Base-by-base conservation (phyloP, 139 green algal species). In the Asterochloris sp. region DNA sequence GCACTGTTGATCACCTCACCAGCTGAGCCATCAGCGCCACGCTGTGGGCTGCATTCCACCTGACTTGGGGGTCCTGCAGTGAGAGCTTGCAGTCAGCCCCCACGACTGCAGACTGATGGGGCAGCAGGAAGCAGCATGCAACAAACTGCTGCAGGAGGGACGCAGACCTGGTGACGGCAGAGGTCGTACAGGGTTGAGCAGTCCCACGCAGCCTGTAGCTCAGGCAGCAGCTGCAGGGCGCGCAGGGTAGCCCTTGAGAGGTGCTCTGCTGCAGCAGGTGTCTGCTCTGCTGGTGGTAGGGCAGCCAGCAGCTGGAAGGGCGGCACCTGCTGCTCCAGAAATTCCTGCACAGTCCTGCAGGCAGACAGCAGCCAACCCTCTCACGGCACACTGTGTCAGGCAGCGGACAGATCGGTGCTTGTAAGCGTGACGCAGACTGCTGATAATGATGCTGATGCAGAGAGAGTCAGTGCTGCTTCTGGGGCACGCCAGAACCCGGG, bases 111-210 rank as follows among this genome's bases (percentile, higher is more conserved):
- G 60, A 62, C 19, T 16, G 62, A 62, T 27, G 13, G 47, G 12
- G 14, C 27, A 26, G 27, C 38, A 76, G 4, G 73, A 66, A 11
- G 11, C 14, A 54, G 15, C 21, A 61, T 10, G 21, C 69, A 13
- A 17, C 11, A 19, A n/a, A 47, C 11, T 29, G 62, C 17, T 73
- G 1, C 13, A 54, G 62, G 73, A 80, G 38, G 89, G 78, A n/a
- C 85, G 84, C 61, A 93, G 84, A 54, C 85, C 79, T 0, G 84
- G 78, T 95, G 88, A 10, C 73, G 61, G 83, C 95, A 85, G 73
- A 94, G 84, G 9, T 61, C 28, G 13, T 92, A 81, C 64, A 92
- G 82, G 11, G 82, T 12, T 24, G 74, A 75, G 23, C 69, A n/a
- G 12, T 78, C 64, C 86, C 89, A 94, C 0, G 24, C 66, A 28